A percentile compares a stretch with the other conserved stretches of the same genome.
Conservation (phyloP, 2,329 filamentous ascomycete species). For the Botryosphaeria dothidea region DNA sequence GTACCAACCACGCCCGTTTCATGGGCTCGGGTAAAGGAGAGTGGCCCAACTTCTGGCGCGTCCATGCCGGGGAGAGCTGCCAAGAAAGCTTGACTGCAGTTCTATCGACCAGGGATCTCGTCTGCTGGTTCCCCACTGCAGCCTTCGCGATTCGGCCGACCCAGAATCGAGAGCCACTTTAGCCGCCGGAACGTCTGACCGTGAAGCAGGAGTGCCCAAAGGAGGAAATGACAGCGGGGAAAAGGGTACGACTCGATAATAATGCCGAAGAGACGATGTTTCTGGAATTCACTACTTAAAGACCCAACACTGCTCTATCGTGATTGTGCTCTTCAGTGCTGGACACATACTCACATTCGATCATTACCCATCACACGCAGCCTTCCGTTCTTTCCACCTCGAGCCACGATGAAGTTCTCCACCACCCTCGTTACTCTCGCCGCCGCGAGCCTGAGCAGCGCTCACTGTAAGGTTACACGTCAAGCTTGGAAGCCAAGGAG, state of each 20-base stretch:
- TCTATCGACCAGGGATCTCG: neutral
- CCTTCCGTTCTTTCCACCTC: neutral
- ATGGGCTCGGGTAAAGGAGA: neutral
- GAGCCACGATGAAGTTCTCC: constrained; percentile 13
- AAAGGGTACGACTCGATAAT: neutral
- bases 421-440: constrained; percentile 13
- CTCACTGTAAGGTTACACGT: constrained; percentile 4
- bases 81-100: neutral
- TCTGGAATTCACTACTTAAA: neutral
- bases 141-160: neutral
- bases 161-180: neutral
- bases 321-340: constrained; percentile 1
- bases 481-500: neutral
- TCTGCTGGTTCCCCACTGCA: neutral
- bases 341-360: constrained; percentile 8
- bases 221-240: constrained; percentile 2
- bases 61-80: neutral
- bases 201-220: neutral
- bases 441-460: constrained; percentile 11
- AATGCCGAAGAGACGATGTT: neutral
- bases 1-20: neutral
- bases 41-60: neutral
- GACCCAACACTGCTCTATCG: too few species aligned
- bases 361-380: neutral
- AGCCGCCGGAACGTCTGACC: constrained; percentile 12